A percentile compares a stretch with the other conserved stretches of the same genome.
Conservation (phyloP, 805 yeast species). For the Kluyveromyces aestuarii region DNA sequence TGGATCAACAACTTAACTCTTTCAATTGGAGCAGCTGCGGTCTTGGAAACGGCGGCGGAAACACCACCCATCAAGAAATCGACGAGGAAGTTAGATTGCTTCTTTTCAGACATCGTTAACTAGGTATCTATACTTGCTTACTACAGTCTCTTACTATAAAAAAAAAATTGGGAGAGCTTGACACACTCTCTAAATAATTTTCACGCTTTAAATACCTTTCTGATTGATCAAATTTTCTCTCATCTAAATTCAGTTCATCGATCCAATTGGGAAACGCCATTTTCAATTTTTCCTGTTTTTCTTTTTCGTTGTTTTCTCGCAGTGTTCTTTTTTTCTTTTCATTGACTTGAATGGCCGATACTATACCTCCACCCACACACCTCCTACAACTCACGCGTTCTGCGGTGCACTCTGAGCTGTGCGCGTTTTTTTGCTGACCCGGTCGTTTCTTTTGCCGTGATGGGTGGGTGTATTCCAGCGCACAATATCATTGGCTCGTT, state of each 20-base stretch:
- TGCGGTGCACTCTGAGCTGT: not conserved
- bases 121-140: not conserved
- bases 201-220: not conserved
- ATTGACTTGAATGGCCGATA: not conserved
- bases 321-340: not conserved
- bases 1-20: slow-evolving; percentile 94
- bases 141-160: not conserved
- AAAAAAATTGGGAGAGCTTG: no score
- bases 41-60: slow-evolving; percentile 97
- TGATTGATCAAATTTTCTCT: not conserved
- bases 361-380: no score
- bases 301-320: not conserved
- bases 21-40: slow-evolving; percentile 97
- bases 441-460: not conserved
- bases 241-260: not conserved
- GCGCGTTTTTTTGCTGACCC: not conserved
- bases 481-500: not conserved
- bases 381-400: no score
- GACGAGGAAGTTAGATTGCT: slow-evolving; percentile 39
- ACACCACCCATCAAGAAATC: slow-evolving; percentile 97
- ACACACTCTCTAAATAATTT: not conserved
- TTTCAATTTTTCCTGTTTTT: not conserved
- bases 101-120: slow-evolving; percentile 18
- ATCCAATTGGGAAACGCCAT: not conserved
- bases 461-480: not conserved